These are phyloP conservation scores for Leccinum imitatum DNA, from an alignment of 768 basidiomycete species.

Conservation along the genomic window DNA sequence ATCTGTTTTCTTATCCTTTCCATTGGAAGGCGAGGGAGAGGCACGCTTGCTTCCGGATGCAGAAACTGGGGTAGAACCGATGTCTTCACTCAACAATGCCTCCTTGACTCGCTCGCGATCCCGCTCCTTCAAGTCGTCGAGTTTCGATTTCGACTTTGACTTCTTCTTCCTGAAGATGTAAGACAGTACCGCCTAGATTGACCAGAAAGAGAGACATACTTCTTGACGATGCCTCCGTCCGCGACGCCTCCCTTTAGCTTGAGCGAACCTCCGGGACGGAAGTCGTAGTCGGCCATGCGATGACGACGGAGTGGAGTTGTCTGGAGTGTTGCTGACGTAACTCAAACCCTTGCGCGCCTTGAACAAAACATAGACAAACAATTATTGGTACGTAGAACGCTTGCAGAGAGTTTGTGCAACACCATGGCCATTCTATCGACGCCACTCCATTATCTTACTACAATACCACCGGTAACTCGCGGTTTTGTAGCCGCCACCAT, in stretches of 20 bases:
- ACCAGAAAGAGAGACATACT: slow-evolving; percentile 46
- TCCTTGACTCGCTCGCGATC: slow-evolving; percentile 49
- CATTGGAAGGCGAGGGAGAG: slow-evolving; percentile 56
- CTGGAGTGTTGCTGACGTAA: slow-evolving; percentile 33
- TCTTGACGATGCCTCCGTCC: slow-evolving; percentile 81
- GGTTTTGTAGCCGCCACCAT: slow-evolving; percentile 63
- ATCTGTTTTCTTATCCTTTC: slow-evolving; percentile 67
- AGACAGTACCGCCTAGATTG: not conserved
- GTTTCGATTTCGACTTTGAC: slow-evolving; percentile 65
- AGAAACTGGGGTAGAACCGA: slow-evolving; percentile 39
- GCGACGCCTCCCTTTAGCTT: slow-evolving; percentile 83
- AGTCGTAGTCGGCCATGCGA: slow-evolving; percentile 79
- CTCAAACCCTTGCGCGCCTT: slow-evolving; percentile 8
- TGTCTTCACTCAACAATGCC: slow-evolving; percentile 49
- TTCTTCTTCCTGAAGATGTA: slow-evolving; percentile 72
- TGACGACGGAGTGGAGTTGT: slow-evolving; percentile 17
- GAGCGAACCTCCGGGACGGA: slow-evolving; percentile 83
- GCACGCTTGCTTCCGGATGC: slow-evolving; percentile 57
- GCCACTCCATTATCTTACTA: slow-evolving; percentile 63
- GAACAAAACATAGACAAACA: slow-evolving; percentile 29
- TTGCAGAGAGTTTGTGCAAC: not conserved
- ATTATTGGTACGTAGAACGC: not conserved
- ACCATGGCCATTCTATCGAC: slow-evolving; percentile 76
- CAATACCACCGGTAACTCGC: slow-evolving; percentile 79
- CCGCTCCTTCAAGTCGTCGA: slow-evolving; percentile 43